Evolutionary conservation across 2,329 filamentous ascomycete species (phyloP), one percentile per base, ranked within the genome.

Genomic region (Fusarium heterosporum): DNA sequence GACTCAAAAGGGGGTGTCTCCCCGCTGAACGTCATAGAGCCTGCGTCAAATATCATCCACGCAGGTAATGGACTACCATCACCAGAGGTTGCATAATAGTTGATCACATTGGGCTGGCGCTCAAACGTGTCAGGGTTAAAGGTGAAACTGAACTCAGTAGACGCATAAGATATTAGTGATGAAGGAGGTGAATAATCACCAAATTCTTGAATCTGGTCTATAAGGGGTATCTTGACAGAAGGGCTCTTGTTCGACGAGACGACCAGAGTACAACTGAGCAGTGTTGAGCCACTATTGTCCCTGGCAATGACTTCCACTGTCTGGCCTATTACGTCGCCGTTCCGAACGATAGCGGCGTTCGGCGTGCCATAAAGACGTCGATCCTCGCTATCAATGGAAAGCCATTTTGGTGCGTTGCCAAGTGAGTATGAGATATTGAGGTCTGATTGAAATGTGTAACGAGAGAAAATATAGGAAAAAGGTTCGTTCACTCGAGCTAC

Each of bases 11-110:
- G 80, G 1, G 93, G 93, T 3, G 90, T 90, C 32, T 79, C 86
- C 25, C 93, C 93, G 1, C 85, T 86, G 71, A 97, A 96, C 1
- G 83, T 84, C 38, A 97, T 79, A 1, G 78, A 82, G 3, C 75
- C 75, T 1, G 85, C 74, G 69, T 96, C 86, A 72, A 97, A 97
- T n/a, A 80, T 80, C 42, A 97, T 81, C 93, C 93, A 97, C 1
- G 93, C 89, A 19, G 93, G 93, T 34, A 97, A 80, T 34, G 93
- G 93, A n/a, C 91, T 92, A 72, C 92, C 91, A 72, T 95, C 86
- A 7, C 83, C 83, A 6, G 92, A 90, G 4, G 90, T 88, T 10
- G 92, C 92, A 74, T 96, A 95, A 76, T 93, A 97, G 58, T 88
- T 87, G 49, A 89, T 83, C 16, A 78, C 80, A 11, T 81, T 78